These are phyloP conservation scores for Arbutus unedo DNA, from an alignment of 148 eudicot genomes.

Conservation along the genomic window DNA sequence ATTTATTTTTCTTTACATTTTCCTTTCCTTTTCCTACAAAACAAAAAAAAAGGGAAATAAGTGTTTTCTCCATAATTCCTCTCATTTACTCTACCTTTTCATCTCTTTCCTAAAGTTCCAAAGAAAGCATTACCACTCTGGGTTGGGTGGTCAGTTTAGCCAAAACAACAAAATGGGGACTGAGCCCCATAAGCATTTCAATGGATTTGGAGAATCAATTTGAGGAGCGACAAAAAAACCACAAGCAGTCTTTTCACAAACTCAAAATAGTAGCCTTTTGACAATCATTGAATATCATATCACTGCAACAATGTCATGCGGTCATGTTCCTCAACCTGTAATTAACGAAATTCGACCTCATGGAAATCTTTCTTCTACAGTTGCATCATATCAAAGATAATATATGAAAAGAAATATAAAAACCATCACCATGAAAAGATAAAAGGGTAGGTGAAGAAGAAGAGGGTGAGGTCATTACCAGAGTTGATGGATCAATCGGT, in stretches of 20 bases:
- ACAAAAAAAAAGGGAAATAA: no score
- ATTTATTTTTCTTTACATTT: no score
- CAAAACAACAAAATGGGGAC: no score
- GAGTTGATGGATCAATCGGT: conserved; percentile 93
- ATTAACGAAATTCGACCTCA: neutral
- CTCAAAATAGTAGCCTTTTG: neutral
- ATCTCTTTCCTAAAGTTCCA: no score
- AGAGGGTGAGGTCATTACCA: conserved; percentile 44
- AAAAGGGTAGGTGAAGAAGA: neutral
- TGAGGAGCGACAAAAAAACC: no score
- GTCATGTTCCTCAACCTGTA: neutral
- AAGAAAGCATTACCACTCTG: no score
- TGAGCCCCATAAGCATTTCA: neutral
- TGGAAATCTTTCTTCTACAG: neutral
- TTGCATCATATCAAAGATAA: neutral
- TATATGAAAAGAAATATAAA: neutral
- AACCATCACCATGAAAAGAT: conserved; percentile 3
- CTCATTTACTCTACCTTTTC: no score
- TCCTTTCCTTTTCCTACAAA: no score
- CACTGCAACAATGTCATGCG: neutral
- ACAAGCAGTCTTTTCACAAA: neutral
- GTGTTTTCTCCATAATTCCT: no score
- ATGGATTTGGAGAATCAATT: neutral
- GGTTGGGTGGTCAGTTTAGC: no score
- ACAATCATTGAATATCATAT: neutral